A percentile compares a stretch with the other conserved stretches of the same genome.
phyloP scores from a whole-genome alignment of 2,329 filamentous ascomycete species.

The Fusarium pseudoanthophilum region DNA sequence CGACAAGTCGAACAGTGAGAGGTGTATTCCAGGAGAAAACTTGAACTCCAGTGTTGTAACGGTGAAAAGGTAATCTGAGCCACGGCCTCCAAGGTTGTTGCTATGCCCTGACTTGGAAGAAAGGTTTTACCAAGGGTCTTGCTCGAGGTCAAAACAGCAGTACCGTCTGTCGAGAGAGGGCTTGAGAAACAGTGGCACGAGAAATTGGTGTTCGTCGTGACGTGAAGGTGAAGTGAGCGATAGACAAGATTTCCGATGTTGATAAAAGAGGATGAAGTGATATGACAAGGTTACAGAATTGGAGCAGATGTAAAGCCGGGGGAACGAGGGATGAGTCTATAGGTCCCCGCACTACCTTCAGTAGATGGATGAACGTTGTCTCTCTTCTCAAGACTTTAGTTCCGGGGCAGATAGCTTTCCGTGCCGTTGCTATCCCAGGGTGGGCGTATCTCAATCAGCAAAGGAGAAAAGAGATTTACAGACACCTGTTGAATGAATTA shows the following conservation, averaged over 20 bases:
- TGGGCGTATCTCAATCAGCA: constrained; percentile 38
- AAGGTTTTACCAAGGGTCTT: constrained; percentile 2
- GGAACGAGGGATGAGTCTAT: constrained; percentile 35
- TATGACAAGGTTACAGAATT: constrained; percentile 40
- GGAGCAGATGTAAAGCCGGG: constrained; percentile 36
- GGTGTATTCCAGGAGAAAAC: constrained; percentile 10
- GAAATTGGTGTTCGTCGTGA: not conserved
- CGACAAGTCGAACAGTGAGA: constrained; percentile 6
- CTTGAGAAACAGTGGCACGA: constrained; percentile 13
- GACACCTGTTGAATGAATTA: constrained; percentile 37
- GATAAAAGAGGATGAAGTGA: constrained; percentile 32
- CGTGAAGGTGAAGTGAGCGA: constrained; percentile 15
- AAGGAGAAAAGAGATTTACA: constrained; percentile 33
- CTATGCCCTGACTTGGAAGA: constrained; percentile 1
- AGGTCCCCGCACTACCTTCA: constrained; percentile 40
- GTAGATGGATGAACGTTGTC: constrained; percentile 39
- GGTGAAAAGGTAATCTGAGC: constrained; percentile 16
- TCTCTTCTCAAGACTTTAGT: constrained; percentile 42
- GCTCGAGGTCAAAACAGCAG: constrained; percentile 8
- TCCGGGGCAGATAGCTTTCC: constrained; percentile 36
- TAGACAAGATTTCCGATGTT: constrained; percentile 27
- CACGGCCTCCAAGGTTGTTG: constrained; percentile 16
- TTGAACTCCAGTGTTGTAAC: constrained; percentile 6
- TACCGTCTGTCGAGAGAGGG: not conserved
- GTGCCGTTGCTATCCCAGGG: constrained; percentile 37